Evolutionary conservation across 129 eudicot species (phyloP).

Genomic region (Helianthus tuberosus): DNA sequence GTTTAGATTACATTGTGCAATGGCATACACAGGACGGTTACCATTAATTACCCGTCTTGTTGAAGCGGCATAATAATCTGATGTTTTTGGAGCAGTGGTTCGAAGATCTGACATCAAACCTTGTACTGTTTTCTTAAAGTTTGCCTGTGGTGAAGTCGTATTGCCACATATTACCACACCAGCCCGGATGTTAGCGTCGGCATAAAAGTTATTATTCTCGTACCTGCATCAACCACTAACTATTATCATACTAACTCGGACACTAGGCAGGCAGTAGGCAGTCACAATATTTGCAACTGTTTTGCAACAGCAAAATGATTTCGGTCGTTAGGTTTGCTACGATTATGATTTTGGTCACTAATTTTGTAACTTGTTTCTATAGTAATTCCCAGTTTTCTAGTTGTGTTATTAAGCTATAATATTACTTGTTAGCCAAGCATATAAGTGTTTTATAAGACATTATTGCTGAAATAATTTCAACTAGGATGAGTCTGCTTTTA

Average conservation of each 20-base stretch:
- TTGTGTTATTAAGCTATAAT: background rate
- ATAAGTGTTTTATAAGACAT: background rate
- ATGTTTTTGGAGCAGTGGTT: conserved; percentile 42
- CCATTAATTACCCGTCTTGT: conserved; percentile 29
- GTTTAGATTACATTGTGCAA: conserved; percentile 47
- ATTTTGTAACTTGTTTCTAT: too few relatives aligned
- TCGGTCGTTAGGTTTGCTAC: too few relatives aligned
- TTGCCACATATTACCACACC: conserved; percentile 35
- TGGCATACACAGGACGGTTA: background rate
- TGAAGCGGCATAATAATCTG: conserved; percentile 43
- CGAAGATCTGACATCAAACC: conserved; percentile 39
- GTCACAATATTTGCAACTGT: too few relatives aligned
- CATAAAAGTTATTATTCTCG: conserved; percentile 28
- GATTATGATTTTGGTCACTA: too few relatives aligned
- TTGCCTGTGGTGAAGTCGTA: conserved; percentile 14
- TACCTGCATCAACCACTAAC: conserved; percentile 34
- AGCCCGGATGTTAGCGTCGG: conserved; percentile 18
- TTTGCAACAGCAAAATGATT: too few relatives aligned
- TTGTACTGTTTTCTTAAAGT: conserved; percentile 30
- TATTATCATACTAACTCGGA: background rate
- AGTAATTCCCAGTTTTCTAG: background rate
- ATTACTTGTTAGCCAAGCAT: background rate
- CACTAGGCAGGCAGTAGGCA: too few relatives aligned
- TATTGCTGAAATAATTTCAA: too few relatives aligned
- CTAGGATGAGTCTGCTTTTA: too few relatives aligned